These are phyloP conservation scores for Pelargonium nanum DNA, from an alignment of 345 rosid genomes.

Conservation along the genomic window DNA sequence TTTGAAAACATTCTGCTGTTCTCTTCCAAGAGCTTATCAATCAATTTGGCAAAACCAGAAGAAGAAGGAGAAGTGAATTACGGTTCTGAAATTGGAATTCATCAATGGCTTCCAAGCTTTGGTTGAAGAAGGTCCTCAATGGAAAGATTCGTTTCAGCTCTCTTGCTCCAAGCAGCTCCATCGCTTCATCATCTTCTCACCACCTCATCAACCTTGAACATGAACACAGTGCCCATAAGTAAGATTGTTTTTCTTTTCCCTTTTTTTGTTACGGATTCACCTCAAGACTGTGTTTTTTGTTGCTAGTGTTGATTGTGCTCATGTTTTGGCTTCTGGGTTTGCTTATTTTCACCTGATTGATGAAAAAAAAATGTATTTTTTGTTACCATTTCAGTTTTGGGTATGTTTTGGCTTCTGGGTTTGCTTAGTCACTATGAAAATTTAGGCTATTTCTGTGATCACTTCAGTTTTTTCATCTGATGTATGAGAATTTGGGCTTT, in stretches of 20 bases:
- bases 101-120: conserved; percentile 17
- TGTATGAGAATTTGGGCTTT: no score
- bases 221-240: conserved; percentile 93
- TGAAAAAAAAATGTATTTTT: no score
- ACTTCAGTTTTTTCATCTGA: neutral
- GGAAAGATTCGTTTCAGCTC: conserved; percentile 33
- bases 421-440: no score
- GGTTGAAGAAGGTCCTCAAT: conserved; percentile 18
- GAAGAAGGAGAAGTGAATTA: neutral
- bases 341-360: neutral
- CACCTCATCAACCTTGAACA: conserved; percentile 60
- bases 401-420: neutral
- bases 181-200: conserved; percentile 41
- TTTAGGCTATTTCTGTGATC: no score
- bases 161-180: conserved; percentile 26
- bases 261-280: neutral
- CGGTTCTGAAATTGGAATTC: neutral
- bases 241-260: conserved; percentile 5
- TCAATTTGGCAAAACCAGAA: neutral
- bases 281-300: neutral
- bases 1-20: no score
- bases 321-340: neutral
- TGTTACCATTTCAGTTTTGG: no score
- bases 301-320: neutral
- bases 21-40: no score